Conservation (phyloP, 305 asterid species). For the Fraxinus ornus region DNA sequence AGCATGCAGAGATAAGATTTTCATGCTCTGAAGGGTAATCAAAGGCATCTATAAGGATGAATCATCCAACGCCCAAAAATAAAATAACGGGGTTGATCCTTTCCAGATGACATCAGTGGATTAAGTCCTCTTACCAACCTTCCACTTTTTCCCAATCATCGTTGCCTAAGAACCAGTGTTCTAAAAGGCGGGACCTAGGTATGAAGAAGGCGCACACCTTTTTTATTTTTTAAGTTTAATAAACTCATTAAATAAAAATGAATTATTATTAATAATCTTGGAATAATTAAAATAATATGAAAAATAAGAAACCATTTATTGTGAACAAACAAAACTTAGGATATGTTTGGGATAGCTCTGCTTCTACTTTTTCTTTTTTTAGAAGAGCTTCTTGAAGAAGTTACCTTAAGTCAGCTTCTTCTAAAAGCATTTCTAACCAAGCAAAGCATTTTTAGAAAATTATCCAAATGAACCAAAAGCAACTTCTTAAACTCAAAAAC, state of each 20-base stretch:
- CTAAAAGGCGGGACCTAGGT: too few species aligned
- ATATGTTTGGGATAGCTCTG: not conserved
- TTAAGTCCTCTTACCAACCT: not conserved
- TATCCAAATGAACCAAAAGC: not conserved
- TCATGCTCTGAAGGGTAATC: not conserved
- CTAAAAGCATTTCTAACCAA: too few species aligned
- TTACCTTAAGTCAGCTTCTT: not conserved
- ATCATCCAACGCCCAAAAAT: not conserved
- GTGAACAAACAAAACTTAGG: not conserved
- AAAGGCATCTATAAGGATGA: not conserved
- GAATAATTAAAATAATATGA: too few species aligned
- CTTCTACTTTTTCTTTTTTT: too few species aligned
- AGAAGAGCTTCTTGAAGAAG: not conserved
- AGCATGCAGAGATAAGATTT: not conserved
- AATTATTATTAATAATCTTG: too few species aligned
- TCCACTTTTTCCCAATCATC: not conserved
- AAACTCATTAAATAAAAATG: not conserved
- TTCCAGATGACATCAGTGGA: not conserved
- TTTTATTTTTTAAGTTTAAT: not conserved
- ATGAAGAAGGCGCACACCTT: not conserved
- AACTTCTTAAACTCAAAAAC: not conserved
- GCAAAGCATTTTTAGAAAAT: too few species aligned
- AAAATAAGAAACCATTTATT: not conserved
- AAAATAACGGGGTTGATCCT: not conserved
- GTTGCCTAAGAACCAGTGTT: not conserved